Evolutionary conservation across 345 rosid species (phyloP).

Genomic region (Hirschfeldia incana): DNA sequence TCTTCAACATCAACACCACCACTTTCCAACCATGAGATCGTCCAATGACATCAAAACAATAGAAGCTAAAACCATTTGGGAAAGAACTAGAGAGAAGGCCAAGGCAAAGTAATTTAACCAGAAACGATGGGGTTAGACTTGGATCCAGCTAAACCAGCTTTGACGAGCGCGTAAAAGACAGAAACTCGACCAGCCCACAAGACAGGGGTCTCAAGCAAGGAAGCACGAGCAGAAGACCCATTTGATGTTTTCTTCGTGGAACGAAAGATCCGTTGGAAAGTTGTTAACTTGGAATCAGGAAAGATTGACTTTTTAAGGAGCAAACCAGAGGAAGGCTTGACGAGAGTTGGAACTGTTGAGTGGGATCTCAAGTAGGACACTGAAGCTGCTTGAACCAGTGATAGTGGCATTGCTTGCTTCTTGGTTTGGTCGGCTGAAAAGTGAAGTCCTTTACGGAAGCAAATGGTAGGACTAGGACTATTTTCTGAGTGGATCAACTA

Average conservation of each 20-base stretch:
- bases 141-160: conserved; percentile 86
- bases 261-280: conserved; percentile 28
- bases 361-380: conserved; percentile 36
- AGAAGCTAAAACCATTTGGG: not conserved
- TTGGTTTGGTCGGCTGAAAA: conserved; percentile 24
- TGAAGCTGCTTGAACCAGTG: conserved; percentile 42
- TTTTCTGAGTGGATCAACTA: not conserved
- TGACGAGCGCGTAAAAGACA: conserved; percentile 77
- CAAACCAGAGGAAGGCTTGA: conserved; percentile 16
- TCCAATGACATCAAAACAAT: not conserved
- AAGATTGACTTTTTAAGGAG: conserved; percentile 42
- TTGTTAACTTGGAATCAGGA: conserved; percentile 32
- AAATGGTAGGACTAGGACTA: not conserved
- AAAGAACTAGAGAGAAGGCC: not conserved
- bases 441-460: not conserved
- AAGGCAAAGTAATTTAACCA: too few relatives aligned
- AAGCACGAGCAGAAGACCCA: conserved; percentile 44
- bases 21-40: conserved; percentile 48
- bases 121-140: conserved; percentile 72
- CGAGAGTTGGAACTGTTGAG: conserved; percentile 21
- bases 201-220: conserved; percentile 69
- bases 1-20: conserved; percentile 41
- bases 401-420: conserved; percentile 45
- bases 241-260: conserved; percentile 26
- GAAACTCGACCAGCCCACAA: conserved; percentile 87